A percentile compares a stretch with the other conserved stretches of the same genome.
phyloP scores from a whole-genome alignment of 257 asterid genomes.

The Solanum corneliomulleri region DNA sequence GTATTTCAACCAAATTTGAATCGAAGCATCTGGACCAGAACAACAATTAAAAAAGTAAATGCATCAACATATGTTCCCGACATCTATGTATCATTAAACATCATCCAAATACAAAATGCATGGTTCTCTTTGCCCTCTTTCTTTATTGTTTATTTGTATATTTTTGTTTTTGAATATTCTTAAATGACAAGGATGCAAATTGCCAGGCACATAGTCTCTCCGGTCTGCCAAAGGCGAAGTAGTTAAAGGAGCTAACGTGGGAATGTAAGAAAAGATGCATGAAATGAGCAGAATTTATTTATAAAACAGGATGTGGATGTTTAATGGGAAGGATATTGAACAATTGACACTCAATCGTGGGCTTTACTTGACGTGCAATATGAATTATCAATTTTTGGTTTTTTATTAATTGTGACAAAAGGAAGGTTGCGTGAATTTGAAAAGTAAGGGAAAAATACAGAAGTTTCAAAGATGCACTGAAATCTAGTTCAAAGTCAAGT shows the following conservation, averaged over 20 bases:
- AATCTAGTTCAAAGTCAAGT: background rate
- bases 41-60: background rate
- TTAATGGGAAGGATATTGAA: background rate
- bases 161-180: background rate
- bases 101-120: background rate
- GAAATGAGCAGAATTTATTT: background rate
- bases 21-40: conserved; percentile 55
- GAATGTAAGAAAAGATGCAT: background rate
- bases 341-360: background rate
- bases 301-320: background rate
- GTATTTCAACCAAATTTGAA: conserved; percentile 78
- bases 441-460: background rate
- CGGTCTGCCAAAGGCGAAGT: background rate
- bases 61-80: background rate
- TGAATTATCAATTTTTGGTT: background rate
- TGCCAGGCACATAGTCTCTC: background rate
- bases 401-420: background rate
- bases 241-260: background rate
- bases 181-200: background rate
- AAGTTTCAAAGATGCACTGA: background rate
- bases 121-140: background rate
- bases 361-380: background rate
- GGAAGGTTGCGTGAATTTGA: background rate
- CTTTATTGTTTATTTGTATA: background rate
- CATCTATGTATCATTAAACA: background rate